Percentiles rank a stretch among this genome's conserved stretches.
These are phyloP conservation scores for Dictyostelium capitatum DNA, from an alignment of 78 protist genomes.

Conservation along the genomic window DNA sequence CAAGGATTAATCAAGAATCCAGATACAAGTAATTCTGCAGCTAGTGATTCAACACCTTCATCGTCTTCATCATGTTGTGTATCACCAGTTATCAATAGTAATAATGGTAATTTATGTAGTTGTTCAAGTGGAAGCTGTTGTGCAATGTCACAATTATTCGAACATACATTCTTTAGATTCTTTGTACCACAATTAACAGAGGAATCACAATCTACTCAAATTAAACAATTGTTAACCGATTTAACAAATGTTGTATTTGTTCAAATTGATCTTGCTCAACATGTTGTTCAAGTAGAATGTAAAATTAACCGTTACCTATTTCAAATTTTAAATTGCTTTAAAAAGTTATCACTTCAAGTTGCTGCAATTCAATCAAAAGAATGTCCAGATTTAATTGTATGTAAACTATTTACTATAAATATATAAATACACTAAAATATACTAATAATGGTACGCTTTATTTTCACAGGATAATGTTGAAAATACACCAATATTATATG, in stretches of 20 bases:
- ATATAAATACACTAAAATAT: neutral
- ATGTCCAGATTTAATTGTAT: slow-evolving; percentile 43
- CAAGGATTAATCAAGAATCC: neutral
- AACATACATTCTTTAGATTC: slow-evolving; percentile 6
- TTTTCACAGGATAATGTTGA: neutral
- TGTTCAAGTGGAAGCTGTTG: neutral
- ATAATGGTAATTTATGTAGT: neutral
- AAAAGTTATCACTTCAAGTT: neutral
- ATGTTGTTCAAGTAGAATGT: slow-evolving; percentile 29
- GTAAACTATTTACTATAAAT: neutral
- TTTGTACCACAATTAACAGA: neutral
- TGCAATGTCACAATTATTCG: neutral
- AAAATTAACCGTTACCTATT: slow-evolving; percentile 23
- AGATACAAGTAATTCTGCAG: neutral
- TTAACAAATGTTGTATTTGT: neutral
- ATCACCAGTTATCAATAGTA: neutral
- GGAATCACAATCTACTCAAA: neutral
- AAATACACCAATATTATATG: neutral
- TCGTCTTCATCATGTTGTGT: neutral
- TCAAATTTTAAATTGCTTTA: slow-evolving; percentile 22
- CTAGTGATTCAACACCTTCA: neutral
- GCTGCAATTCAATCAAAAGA: slow-evolving; percentile 67
- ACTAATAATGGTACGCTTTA: neutral
- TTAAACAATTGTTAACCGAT: neutral
- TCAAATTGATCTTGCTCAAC: neutral